Percentiles rank a stretch among this genome's conserved stretches.
Conservation (phyloP, 768 basidiomycete species). For the Filobasidium floriforme region DNA sequence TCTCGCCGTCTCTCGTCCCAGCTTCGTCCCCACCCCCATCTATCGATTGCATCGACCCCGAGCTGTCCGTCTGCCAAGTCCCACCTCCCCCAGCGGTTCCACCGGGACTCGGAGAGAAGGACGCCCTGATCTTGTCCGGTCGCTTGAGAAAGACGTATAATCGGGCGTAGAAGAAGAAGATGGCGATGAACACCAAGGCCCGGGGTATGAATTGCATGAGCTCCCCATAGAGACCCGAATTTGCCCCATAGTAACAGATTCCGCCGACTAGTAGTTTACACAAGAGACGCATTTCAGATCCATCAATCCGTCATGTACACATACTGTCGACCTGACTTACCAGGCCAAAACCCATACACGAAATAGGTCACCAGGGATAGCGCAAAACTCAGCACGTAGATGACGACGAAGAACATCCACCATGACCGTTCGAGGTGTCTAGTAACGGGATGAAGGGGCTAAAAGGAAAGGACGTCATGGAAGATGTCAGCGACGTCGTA, state of each 20-base stretch:
- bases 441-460: slow-evolving; percentile 41
- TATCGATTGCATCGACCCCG: background rate
- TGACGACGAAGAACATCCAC: slow-evolving; percentile 34
- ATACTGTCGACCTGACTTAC: slow-evolving; percentile 24
- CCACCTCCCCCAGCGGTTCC: background rate
- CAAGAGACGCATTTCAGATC: background rate
- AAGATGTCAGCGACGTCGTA: too few species aligned
- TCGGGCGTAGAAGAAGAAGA: slow-evolving; percentile 40
- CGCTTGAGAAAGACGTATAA: slow-evolving; percentile 46
- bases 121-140: slow-evolving; percentile 43
- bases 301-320: background rate
- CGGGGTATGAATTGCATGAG: slow-evolving; percentile 46
- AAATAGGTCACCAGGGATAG: slow-evolving; percentile 33
- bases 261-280: slow-evolving; percentile 32
- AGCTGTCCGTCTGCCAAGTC: background rate
- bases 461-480: slow-evolving; percentile 1
- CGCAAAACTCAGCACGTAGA: slow-evolving; percentile 34
- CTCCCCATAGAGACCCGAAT: slow-evolving; percentile 41
- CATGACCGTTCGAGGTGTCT: slow-evolving; percentile 38
- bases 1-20: background rate
- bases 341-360: slow-evolving; percentile 35
- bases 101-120: slow-evolving; percentile 23
- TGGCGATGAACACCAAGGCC: slow-evolving; percentile 37
- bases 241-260: slow-evolving; percentile 40
- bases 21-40: background rate